Evolutionary conservation across 2,329 filamentous ascomycete genomes (phyloP), one percentile per base, ranked within the genome.

Genomic region (Monascus ruber): DNA sequence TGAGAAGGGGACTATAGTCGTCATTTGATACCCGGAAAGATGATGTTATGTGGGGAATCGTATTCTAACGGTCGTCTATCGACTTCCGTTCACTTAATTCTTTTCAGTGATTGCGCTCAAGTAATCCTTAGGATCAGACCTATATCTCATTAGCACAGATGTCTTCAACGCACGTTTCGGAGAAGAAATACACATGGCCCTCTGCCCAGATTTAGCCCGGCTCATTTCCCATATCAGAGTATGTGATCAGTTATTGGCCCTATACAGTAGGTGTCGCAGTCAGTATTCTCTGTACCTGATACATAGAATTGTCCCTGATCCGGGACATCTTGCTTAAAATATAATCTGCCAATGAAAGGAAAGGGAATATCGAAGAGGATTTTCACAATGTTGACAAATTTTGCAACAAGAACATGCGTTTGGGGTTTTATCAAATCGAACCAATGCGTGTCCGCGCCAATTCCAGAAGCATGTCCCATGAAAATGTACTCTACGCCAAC

Each of bases 401-500:
- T 17, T 17, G 17, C 3, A 17, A 17, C 17, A 17, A 17, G 17
- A 17, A 17, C 17, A 17, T 3, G 17, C 17, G 17, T 41, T 34
- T 51, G 38, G 17, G 45, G 31, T 26, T 49, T 48, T 17, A 34
- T 48, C n/a, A 42, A 42, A 33, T 45, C 26, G 32, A 48, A 48
- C 51, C 51, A 56, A 28, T 35, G 33, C 27, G 37, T 44, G 5
- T 51, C 44, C 5, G 45, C 26, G 10, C 40, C 37, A 24, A 47
- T 41, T 7, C 53, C 52, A 27, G 42, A 11, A 7, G 48, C 39
- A 40, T 50, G 36, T 33, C 48, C 42, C 51, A 55, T 44, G 7
- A 55, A 43, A 5, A 55, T 54, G 37, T 55, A 54, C 31, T 56
- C 54, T 0, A 43, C 42, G n/a, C 53, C 50, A 31, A 52, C 47